These are phyloP conservation scores for Cochlearia excelsa DNA, from an alignment of 345 rosid species.

Conservation along the genomic window DNA sequence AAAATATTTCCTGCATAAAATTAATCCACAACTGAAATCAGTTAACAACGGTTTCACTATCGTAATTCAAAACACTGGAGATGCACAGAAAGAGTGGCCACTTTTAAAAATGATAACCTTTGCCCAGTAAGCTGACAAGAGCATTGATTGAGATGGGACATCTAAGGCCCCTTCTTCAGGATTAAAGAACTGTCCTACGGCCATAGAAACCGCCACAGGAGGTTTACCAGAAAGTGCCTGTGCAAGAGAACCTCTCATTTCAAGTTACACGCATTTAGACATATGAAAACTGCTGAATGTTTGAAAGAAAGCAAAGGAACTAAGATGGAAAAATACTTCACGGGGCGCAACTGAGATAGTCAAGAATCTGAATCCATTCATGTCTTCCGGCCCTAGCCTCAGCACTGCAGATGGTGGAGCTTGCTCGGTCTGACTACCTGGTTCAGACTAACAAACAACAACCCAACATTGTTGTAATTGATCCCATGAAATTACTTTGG, in stretches of 20 bases:
- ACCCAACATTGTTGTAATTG: constrained; percentile 8
- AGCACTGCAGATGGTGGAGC: constrained; percentile 92
- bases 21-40: constrained; percentile 28
- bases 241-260: constrained; percentile 36
- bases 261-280: constrained; percentile 18
- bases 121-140: constrained; percentile 61
- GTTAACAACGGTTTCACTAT: constrained; percentile 25
- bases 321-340: constrained; percentile 51
- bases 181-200: constrained; percentile 94
- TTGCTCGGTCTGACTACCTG: constrained; percentile 99
- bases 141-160: constrained; percentile 60
- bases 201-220: constrained; percentile 99
- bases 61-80: constrained; percentile 9
- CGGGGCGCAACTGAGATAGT: constrained; percentile 96
- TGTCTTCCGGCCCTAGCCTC: constrained; percentile 68
- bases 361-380: constrained; percentile 81
- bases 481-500: constrained; percentile 5
- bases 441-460: constrained; percentile 80
- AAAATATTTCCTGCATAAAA: constrained; percentile 58
- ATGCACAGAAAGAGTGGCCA: constrained; percentile 24
- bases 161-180: constrained; percentile 71
- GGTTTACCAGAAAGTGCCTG: constrained; percentile 94
- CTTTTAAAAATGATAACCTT: constrained; percentile 51
- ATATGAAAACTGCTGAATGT: constrained; percentile 1
- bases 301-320: constrained; percentile 14